These are phyloP conservation scores for Spathaspora sp. DNA, from an alignment of 1,139 yeast species.

Conservation along the genomic window DNA sequence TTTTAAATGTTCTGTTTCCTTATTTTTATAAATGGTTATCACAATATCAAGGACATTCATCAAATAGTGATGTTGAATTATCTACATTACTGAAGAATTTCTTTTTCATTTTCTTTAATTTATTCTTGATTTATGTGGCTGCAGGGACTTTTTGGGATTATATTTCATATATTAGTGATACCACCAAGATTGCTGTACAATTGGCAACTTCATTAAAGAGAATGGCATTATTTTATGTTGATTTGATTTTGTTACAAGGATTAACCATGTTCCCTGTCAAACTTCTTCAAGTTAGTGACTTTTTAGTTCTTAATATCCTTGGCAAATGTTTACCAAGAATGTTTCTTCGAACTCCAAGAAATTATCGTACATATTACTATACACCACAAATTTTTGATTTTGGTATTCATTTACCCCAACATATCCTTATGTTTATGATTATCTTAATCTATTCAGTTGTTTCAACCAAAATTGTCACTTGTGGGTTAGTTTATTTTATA, in stretches of 20 bases:
- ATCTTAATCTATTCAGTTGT: slow-evolving; percentile 65
- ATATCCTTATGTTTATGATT: slow-evolving; percentile 59
- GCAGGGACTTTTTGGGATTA: slow-evolving; percentile 79
- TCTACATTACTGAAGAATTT: slow-evolving; percentile 76
- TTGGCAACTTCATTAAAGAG: slow-evolving; percentile 70
- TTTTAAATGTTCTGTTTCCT: slow-evolving; percentile 66
- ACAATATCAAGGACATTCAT: slow-evolving; percentile 66
- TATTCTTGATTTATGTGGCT: slow-evolving; percentile 74
- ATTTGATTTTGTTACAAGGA: slow-evolving; percentile 72
- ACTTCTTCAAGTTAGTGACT: slow-evolving; percentile 54
- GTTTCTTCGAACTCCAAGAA: slow-evolving; percentile 56
- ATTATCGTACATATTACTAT: slow-evolving; percentile 58
- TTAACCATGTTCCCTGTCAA: slow-evolving; percentile 78
- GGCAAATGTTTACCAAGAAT: slow-evolving; percentile 61
- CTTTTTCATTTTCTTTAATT: slow-evolving; percentile 73
- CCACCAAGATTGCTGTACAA: slow-evolving; percentile 72
- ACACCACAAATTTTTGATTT: slow-evolving; percentile 68
- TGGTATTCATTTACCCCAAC: slow-evolving; percentile 67
- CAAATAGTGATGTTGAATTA: slow-evolving; percentile 74
- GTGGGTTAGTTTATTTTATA: slow-evolving; percentile 60
- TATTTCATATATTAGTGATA: slow-evolving; percentile 75
- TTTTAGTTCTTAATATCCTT: slow-evolving; percentile 44
- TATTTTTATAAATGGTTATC: slow-evolving; percentile 68
- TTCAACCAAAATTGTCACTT: slow-evolving; percentile 62
- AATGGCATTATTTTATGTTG: slow-evolving; percentile 70